Conservation (phyloP, 495 filamentous ascomycete species). For the Aspergillus nanangensis region DNA sequence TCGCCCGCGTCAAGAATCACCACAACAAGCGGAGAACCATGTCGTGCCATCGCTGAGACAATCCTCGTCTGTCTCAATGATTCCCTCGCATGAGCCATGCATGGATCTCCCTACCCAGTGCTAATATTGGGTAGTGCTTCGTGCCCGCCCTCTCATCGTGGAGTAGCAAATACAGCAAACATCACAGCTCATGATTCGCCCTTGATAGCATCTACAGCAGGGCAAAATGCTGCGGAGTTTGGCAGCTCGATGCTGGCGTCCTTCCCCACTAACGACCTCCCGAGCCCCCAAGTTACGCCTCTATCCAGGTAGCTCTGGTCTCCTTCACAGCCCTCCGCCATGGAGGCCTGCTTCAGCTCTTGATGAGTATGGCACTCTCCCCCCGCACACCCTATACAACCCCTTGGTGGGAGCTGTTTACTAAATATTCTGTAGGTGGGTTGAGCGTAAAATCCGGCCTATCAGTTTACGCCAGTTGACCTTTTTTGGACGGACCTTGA, state of each 20-base stretch:
- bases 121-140: slow-evolving; percentile 4
- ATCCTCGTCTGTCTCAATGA: neutral
- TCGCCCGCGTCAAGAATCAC: no score
- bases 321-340: slow-evolving; percentile 45
- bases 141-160: slow-evolving; percentile 1
- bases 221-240: slow-evolving; percentile 33
- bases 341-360: slow-evolving; percentile 81
- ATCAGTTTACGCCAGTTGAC: slow-evolving; percentile 90
- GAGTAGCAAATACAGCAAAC: no score
- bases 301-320: slow-evolving; percentile 15
- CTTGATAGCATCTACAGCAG: slow-evolving; percentile 14
- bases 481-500: slow-evolving; percentile 88
- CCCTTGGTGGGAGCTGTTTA: slow-evolving; percentile 8
- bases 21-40: no score
- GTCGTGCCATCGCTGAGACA: neutral
- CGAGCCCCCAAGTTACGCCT: slow-evolving; percentile 16
- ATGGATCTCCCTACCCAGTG: slow-evolving; percentile 5
- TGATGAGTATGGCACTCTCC: slow-evolving; percentile 66
- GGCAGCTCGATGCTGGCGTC: slow-evolving; percentile 28
- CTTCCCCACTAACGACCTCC: slow-evolving; percentile 12
- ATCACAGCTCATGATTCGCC: slow-evolving; percentile 11
- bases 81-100: slow-evolving; percentile 11
- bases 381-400: slow-evolving; percentile 14
- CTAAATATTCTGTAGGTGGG: slow-evolving; percentile 58
- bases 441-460: slow-evolving; percentile 74